A percentile compares a stretch with the other conserved stretches of the same genome.
Conservation (phyloP, 2,329 filamentous ascomycete genomes). For the Sclerotiophoma versabilis region DNA sequence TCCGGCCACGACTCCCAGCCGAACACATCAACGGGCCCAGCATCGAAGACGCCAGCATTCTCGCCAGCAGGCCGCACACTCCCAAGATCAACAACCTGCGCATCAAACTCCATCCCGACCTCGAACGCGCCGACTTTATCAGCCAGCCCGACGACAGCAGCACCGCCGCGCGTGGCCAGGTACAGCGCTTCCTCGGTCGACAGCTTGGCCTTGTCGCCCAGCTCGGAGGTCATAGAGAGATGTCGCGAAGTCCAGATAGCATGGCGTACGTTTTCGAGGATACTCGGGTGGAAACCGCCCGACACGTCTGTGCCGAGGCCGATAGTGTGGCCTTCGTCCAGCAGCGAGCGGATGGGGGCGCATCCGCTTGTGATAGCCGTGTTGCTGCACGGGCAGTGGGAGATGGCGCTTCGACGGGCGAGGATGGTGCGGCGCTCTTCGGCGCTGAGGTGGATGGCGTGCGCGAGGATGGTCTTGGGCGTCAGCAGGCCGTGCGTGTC, state of each 20-base stretch:
- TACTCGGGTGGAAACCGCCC: conserved; percentile 82
- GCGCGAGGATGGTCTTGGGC: conserved; percentile 79
- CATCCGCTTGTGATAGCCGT: conserved; percentile 80
- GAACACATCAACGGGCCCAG: conserved; percentile 83
- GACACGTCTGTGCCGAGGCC: conserved; percentile 91
- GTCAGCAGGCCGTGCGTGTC: conserved; percentile 75
- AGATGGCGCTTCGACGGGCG: conserved; percentile 68
- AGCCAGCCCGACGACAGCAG: conserved; percentile 77
- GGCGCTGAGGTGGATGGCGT: conserved; percentile 77
- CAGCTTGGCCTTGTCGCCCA: conserved; percentile 64
- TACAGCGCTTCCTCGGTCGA: conserved; percentile 87
- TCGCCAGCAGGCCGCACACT: conserved; percentile 41
- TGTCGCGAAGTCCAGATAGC: conserved; percentile 80
- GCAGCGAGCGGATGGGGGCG: conserved; percentile 75
- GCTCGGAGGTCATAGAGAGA: conserved; percentile 62
- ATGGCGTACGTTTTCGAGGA: conserved; percentile 84
- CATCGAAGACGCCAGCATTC: conserved; percentile 52
- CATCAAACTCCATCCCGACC: conserved; percentile 88
- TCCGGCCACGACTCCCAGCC: conserved; percentile 91
- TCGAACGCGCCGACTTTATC: conserved; percentile 80
- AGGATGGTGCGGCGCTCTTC: conserved; percentile 72
- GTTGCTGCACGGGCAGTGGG: conserved; percentile 90
- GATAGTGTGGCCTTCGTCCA: conserved; percentile 77
- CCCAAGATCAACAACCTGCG: conserved; percentile 77
- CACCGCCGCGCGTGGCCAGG: conserved; percentile 87